Evolutionary conservation across 2,329 filamentous ascomycete genomes (phyloP), one percentile per base, ranked within the genome.

Genomic region (Diaporthe batatas): DNA sequence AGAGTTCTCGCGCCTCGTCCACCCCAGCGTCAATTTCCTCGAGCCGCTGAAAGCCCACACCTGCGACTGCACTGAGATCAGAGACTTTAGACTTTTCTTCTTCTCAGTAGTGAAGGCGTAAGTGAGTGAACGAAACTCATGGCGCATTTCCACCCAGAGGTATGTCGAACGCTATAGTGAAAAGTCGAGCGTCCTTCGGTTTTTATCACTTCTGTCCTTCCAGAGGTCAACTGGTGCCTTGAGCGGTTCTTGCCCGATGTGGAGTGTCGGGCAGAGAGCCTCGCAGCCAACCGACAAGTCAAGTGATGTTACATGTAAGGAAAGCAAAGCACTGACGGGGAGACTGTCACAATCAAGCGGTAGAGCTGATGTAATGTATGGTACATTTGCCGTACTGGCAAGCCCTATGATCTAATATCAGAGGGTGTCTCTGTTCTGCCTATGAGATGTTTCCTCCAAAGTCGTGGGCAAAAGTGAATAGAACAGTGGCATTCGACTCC

Each of bases 331-430:
- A 32, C 23, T 47, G 39, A n/a, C 6, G 32, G n/a, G 32, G 6
- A 3, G 6, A 7, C 39, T 23, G n/a, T 53, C 70, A 68, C 53
- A 42, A 62, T 23, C 42, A 53, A 25, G 32, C 10, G 32, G 14
- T 53, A 16, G 12, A 68, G 12, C 16, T 54, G 51, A 6, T 53
- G 73, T 65, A 68, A 74, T 71, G 68, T 70, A 69, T 67, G 53
- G 47, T 72, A 72, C 70, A 69, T 64, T 67, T 75, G 53, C 58
- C 73, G 59, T 68, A 71, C n/a, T 74, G 73, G 72, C 57, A 59
- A 64, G 68, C 70, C 74, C 72, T 76, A 72, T 72, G 70, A 57
- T 73, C 67, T 74, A 75, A 68, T 75, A 73, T 75, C 75, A 74
- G 75, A 74, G 75, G 72, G 72, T 72, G 70, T 75, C 58, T 62